Base-by-base conservation (phyloP, 495 filamentous ascomycete species). In the Xylaria curta region DNA sequence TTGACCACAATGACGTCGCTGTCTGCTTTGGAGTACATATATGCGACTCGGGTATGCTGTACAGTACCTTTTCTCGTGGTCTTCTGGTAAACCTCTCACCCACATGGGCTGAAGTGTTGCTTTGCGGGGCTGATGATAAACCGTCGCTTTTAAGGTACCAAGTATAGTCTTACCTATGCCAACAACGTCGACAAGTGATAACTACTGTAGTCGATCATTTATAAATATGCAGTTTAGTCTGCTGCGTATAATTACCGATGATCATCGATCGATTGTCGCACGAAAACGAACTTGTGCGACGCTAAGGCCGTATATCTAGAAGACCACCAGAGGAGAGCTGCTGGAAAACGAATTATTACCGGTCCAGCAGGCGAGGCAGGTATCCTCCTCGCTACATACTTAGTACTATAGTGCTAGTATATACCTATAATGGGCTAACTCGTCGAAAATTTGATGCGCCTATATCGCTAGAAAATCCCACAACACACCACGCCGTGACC, bases 231-330 rank as follows among this genome's bases (percentile, higher is more conserved):
- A 60, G 58, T 38, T 31, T 60, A 38, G 58, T 38, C 58, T 65
- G 24, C n/a, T 66, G 26, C 44, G n/a, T 24, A 21, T 53, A 51
- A 66, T 31, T 31, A 51, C 63, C 63, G 63, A 46, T 40, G 63
- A 66, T 51, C 63, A 38, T 36, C 63, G 49, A 54, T 67, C 33
- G 63, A 26, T 49, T 67, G 65, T 67, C 21, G 65, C 65, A 56
- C 65, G 36, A 67, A 67, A 67, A 67, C 65, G 65, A 46, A 67
- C 47, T 54, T 56, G 28, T 42, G 28, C 33, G 4, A 66, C 31
- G 64, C 64, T 47, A 66, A 66, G 31, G 26, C 28, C 44, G 28
- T 47, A 47, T 17, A 0, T 5, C 47, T 54, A 31, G 47, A 40
- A 53, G 9, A 40, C 59, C 59, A 19, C 59, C 36, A 42, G 26